These are phyloP conservation scores for Candida dubliniensis DNA, from an alignment of 1,139 yeast genomes.

Conservation along the genomic window DNA sequence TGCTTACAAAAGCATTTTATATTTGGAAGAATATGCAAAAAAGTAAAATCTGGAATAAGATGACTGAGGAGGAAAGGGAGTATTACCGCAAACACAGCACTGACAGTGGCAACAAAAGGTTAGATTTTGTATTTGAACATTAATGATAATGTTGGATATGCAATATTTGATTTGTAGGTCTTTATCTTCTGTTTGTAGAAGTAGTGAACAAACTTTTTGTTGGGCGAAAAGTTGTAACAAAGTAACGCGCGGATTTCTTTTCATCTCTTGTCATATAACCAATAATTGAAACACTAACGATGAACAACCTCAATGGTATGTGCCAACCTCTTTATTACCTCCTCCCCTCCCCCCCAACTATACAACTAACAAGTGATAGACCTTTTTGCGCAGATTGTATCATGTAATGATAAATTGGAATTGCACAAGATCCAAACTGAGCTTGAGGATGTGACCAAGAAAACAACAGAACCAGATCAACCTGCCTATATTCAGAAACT, in stretches of 20 bases:
- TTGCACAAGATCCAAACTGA: neutral
- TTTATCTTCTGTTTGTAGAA: too few species aligned
- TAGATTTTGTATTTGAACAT: slow-evolving; percentile 48
- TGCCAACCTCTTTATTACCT: too few species aligned
- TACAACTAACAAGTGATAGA: neutral
- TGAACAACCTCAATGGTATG: too few species aligned
- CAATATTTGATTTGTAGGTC: too few species aligned
- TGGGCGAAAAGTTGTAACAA: too few species aligned
- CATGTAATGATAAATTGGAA: neutral
- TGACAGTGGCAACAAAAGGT: slow-evolving; percentile 55
- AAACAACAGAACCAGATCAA: neutral
- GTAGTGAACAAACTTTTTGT: too few species aligned
- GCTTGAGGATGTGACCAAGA: neutral
- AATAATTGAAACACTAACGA: too few species aligned
- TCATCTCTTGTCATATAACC: too few species aligned
- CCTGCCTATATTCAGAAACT: slow-evolving; percentile 1
- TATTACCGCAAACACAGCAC: slow-evolving; percentile 42
- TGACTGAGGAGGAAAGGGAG: slow-evolving; percentile 48
- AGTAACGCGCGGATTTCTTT: too few species aligned
- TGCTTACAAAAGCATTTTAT: slow-evolving; percentile 40
- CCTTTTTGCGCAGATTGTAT: neutral
- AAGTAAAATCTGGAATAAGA: slow-evolving; percentile 44
- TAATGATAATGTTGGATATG: slow-evolving; percentile 9
- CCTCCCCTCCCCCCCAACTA: too few species aligned
- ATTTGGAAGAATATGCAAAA: slow-evolving; percentile 46